Percentiles rank a stretch among this genome's conserved stretches.
phyloP scores from a whole-genome alignment of 352 stramenopile genomes.

The Globisporangium spiculum region DNA sequence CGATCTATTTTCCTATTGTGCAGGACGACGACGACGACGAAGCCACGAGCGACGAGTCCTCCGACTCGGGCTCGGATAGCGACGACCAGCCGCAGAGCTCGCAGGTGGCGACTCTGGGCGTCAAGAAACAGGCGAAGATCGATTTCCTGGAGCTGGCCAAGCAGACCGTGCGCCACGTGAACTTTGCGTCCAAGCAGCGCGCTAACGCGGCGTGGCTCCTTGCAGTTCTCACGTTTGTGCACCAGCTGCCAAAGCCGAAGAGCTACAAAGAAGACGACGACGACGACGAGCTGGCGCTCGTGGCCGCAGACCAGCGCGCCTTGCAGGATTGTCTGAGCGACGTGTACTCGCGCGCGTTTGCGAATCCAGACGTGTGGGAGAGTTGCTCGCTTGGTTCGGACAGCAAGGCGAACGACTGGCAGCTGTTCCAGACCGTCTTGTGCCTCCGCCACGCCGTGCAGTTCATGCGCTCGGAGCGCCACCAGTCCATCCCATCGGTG shows the following conservation, averaged over 20 bases:
- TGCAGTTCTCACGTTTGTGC: conserved; percentile 35
- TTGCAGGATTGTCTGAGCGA: conserved; percentile 46
- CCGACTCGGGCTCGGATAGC: conserved; percentile 41
- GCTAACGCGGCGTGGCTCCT: conserved; percentile 35
- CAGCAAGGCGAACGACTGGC: conserved; percentile 18
- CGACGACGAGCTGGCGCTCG: conserved; percentile 36
- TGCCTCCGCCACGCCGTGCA: conserved; percentile 52
- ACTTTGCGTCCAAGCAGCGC: conserved; percentile 42
- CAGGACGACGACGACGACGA: conserved; percentile 29
- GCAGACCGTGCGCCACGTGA: conserved; percentile 31
- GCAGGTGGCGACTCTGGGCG: background rate
- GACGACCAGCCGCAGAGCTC: conserved; percentile 15
- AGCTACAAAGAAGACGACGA: conserved; percentile 34
- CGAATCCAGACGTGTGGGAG: conserved; percentile 14
- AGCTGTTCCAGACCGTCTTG: conserved; percentile 27
- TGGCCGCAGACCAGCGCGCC: conserved; percentile 26
- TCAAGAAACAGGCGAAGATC: conserved; percentile 15
- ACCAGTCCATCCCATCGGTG: conserved; percentile 35
- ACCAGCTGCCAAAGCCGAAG: conserved; percentile 37
- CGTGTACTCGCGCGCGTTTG: conserved; percentile 53
- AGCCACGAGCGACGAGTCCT: conserved; percentile 29
- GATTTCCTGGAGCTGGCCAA: conserved; percentile 33
- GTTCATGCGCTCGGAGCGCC: conserved; percentile 55
- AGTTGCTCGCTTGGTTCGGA: conserved; percentile 14
- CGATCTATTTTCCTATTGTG: conserved; percentile 50